These are phyloP conservation scores for Kodamaea nitidulidarum DNA, from an alignment of 805 yeast species.

Conservation along the genomic window DNA sequence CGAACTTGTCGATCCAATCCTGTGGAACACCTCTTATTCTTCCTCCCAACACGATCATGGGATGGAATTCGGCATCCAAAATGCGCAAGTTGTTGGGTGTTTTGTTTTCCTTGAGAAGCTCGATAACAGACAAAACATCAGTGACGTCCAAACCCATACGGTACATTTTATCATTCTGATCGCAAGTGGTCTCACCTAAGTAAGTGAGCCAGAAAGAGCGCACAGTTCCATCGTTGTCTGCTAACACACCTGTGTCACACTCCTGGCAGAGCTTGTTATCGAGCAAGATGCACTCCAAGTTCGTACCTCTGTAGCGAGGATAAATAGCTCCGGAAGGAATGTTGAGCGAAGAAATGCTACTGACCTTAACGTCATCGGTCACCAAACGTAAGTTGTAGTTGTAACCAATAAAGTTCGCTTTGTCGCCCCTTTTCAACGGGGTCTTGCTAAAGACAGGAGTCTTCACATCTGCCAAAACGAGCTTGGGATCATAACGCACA, in stretches of 20 bases:
- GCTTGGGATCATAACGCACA: conserved; percentile 71
- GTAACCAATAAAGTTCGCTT: conserved; percentile 74
- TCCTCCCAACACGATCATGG: conserved; percentile 67
- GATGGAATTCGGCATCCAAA: conserved; percentile 73
- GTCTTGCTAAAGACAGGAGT: conserved; percentile 58
- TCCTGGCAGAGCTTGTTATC: conserved; percentile 71
- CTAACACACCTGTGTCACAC: conserved; percentile 75
- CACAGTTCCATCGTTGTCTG: conserved; percentile 72
- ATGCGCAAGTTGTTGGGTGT: conserved; percentile 55
- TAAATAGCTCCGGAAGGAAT: conserved; percentile 63
- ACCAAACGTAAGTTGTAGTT: conserved; percentile 66
- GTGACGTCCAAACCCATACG: conserved; percentile 75
- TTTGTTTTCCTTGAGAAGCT: conserved; percentile 45
- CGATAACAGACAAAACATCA: conserved; percentile 56
- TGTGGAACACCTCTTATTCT: conserved; percentile 86
- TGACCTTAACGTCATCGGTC: conserved; percentile 69
- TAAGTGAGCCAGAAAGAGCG: conserved; percentile 84
- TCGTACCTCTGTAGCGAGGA: conserved; percentile 84
- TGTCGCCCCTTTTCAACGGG: conserved; percentile 71
- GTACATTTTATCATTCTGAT: conserved; percentile 56
- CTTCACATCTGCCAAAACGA: conserved; percentile 65
- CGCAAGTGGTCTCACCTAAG: conserved; percentile 67
- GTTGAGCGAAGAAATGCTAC: conserved; percentile 70
- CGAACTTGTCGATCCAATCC: conserved; percentile 70
- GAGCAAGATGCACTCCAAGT: conserved; percentile 69